These are phyloP conservation scores for Fusarium devonianum DNA, from an alignment of 2,329 filamentous ascomycete species.

Conservation along the genomic window DNA sequence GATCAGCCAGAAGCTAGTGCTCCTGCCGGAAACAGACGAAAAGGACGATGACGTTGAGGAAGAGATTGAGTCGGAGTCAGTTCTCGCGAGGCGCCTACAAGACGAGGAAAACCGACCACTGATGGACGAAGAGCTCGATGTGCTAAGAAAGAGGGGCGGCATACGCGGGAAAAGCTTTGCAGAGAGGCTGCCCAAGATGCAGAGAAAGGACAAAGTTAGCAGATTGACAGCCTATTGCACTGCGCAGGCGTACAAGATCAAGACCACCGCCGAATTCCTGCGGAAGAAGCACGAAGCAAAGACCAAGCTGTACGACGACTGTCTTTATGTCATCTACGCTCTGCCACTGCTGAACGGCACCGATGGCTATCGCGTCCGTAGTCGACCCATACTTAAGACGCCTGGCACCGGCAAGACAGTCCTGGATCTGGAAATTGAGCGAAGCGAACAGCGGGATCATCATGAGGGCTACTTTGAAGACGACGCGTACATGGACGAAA, in stretches of 20 bases:
- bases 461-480: slow-evolving; percentile 91
- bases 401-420: slow-evolving; percentile 89
- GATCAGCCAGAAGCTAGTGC: slow-evolving; percentile 94
- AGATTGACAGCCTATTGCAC: slow-evolving; percentile 96
- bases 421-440: slow-evolving; percentile 93
- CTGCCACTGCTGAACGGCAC: slow-evolving; percentile 84
- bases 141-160: slow-evolving; percentile 67
- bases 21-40: slow-evolving; percentile 81
- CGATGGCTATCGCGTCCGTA: slow-evolving; percentile 87
- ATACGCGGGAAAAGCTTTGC: slow-evolving; percentile 87
- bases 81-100: slow-evolving; percentile 50
- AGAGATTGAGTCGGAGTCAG: slow-evolving; percentile 58
- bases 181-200: slow-evolving; percentile 87
- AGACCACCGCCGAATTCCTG: slow-evolving; percentile 86
- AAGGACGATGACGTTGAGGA: slow-evolving; percentile 66
- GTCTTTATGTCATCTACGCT: slow-evolving; percentile 94
- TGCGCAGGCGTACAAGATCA: slow-evolving; percentile 90
- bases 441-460: slow-evolving; percentile 87
- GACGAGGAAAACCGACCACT: slow-evolving; percentile 70
- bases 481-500: slow-evolving; percentile 60
- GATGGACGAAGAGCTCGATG: slow-evolving; percentile 71
- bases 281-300: slow-evolving; percentile 86
- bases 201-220: slow-evolving; percentile 85
- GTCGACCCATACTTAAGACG: slow-evolving; percentile 89
- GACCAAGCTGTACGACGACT: slow-evolving; percentile 98